Evolutionary conservation across 257 asterid genomes (phyloP).

Genomic region (Solanum habrochaites): DNA sequence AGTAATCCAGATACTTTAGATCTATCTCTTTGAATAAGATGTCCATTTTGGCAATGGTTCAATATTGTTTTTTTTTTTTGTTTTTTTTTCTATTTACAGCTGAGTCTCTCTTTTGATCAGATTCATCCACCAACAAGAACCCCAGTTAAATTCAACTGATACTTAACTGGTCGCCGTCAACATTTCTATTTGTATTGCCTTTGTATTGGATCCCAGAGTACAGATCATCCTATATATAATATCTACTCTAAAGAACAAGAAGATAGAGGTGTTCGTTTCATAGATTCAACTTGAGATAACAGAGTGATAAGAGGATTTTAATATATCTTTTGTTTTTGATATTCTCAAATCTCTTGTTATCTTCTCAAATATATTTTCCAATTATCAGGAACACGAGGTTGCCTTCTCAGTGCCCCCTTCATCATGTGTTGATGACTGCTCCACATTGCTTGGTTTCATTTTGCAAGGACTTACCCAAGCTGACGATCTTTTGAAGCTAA

Average conservation of each 20-base stretch:
- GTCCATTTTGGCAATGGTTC: neutral
- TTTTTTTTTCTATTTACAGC: too few species aligned
- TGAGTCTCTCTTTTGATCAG: neutral
- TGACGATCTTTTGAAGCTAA: conserved; percentile 7
- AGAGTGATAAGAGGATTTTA: neutral
- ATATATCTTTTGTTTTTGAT: neutral
- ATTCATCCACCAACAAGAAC: neutral
- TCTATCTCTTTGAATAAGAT: neutral
- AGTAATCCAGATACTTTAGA: neutral
- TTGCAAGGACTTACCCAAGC: conserved; percentile 17
- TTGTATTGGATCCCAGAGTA: neutral
- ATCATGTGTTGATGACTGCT: conserved; percentile 20
- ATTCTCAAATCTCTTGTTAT: neutral
- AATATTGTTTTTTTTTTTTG: too few species aligned
- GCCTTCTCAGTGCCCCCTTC: conserved; percentile 2
- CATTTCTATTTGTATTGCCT: neutral
- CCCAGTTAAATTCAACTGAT: neutral
- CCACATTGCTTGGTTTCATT: conserved; percentile 21
- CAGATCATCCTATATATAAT: neutral
- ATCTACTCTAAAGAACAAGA: neutral
- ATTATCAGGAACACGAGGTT: conserved; percentile 15
- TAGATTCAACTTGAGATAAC: neutral
- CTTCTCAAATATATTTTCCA: neutral
- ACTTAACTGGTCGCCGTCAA: neutral
- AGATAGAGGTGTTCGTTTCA: neutral